Evolutionary conservation across 1,284 basidiomycete species (phyloP).

Genomic region (Ganoderma meredithae): DNA sequence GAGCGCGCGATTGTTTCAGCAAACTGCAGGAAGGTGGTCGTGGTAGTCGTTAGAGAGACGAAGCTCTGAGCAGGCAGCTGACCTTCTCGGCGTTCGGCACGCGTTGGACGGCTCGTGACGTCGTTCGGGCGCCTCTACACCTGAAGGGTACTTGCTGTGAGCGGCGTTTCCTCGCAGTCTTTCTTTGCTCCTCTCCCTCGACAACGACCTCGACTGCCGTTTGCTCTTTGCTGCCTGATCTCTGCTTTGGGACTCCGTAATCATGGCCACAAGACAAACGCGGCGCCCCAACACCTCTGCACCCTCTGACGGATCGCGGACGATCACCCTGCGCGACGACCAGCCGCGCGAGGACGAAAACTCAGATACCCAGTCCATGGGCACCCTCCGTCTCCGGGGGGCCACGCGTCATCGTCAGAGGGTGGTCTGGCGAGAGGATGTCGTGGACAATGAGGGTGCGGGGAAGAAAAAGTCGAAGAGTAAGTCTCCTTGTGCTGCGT

Average conservation of each 20-base stretch:
- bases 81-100: not conserved
- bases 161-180: slow-evolving; percentile 3
- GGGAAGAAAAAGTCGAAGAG: slow-evolving; percentile 88
- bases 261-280: slow-evolving; percentile 13
- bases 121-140: not conserved
- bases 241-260: not conserved
- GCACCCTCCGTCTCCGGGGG: slow-evolving; percentile 64
- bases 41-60: not conserved
- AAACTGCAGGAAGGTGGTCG: not conserved
- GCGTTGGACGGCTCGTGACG: not conserved
- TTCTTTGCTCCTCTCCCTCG: slow-evolving; percentile 6
- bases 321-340: slow-evolving; percentile 55
- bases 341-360: slow-evolving; percentile 46
- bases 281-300: slow-evolving; percentile 39
- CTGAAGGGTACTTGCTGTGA: not conserved
- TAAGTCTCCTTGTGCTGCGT: slow-evolving; percentile 47
- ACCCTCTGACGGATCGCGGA: slow-evolving; percentile 64
- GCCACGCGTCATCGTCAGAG: slow-evolving; percentile 50
- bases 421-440: slow-evolving; percentile 82
- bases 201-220: not conserved
- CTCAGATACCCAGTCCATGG: slow-evolving; percentile 40
- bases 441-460: slow-evolving; percentile 84
- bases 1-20: not conserved
- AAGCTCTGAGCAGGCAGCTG: not conserved
- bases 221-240: not conserved